These are phyloP conservation scores for Amanita subjunquillea DNA, from an alignment of 768 basidiomycete genomes.

Conservation along the genomic window DNA sequence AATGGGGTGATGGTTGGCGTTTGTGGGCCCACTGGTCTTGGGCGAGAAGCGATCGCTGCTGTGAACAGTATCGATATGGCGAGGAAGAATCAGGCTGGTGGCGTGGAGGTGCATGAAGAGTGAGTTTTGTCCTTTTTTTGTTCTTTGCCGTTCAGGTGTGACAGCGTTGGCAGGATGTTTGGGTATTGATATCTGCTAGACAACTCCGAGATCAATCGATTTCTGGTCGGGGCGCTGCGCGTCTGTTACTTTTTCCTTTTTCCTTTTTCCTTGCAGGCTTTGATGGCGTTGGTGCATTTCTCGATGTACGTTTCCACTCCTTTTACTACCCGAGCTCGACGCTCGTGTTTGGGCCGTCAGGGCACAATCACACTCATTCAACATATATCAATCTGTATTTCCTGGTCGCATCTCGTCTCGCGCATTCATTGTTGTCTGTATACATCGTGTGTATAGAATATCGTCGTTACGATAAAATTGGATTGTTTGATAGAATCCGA, in stretches of 20 bases:
- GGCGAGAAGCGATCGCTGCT: slow-evolving; percentile 1
- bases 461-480: not conserved
- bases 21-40: not conserved
- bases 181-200: not conserved
- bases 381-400: not conserved
- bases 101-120: slow-evolving; percentile 30
- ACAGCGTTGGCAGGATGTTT: not conserved
- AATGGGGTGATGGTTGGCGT: slow-evolving; percentile 5
- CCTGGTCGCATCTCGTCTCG: not conserved
- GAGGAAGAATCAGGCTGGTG: slow-evolving; percentile 26
- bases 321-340: no score
- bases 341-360: no score
- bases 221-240: not conserved
- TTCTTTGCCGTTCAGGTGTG: not conserved
- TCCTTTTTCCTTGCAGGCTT: no score
- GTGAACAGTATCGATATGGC: slow-evolving; percentile 22
- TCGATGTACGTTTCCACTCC: no score
- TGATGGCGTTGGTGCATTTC: no score
- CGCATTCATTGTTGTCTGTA: not conserved
- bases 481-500: not conserved
- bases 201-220: not conserved
- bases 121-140: slow-evolving; percentile 4
- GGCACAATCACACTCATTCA: no score
- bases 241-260: no score
- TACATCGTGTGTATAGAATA: not conserved